These are phyloP conservation scores for Ambrosiella beaveri DNA, from an alignment of 2,329 filamentous ascomycete species.

Conservation along the genomic window DNA sequence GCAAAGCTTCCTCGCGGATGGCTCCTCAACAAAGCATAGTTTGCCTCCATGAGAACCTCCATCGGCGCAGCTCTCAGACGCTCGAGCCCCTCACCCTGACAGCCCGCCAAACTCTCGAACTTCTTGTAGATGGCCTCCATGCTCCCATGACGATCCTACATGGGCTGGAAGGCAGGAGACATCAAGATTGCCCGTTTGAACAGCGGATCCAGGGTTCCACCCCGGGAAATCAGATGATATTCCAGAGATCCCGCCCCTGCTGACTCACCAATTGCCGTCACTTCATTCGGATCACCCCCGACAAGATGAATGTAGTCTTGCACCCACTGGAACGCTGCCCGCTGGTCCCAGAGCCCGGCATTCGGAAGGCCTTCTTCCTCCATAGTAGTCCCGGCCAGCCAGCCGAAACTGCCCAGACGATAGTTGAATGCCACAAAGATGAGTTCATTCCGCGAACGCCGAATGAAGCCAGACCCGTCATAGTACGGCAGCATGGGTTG, in stretches of 20 bases:
- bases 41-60: slow-evolving; percentile 17
- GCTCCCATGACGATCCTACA: slow-evolving; percentile 20
- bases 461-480: slow-evolving; percentile 22
- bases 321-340: slow-evolving; percentile 31
- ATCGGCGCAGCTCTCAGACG: slow-evolving; percentile 18
- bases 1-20: slow-evolving; percentile 19
- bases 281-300: slow-evolving; percentile 28
- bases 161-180: slow-evolving; percentile 21
- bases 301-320: slow-evolving; percentile 28
- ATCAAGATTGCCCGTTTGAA: slow-evolving; percentile 23
- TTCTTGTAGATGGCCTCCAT: slow-evolving; percentile 19
- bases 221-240: slow-evolving; percentile 30
- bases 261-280: slow-evolving; percentile 33
- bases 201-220: slow-evolving; percentile 26
- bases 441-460: slow-evolving; percentile 21
- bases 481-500: slow-evolving; percentile 22
- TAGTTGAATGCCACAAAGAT: slow-evolving; percentile 33
- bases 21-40: slow-evolving; percentile 16
- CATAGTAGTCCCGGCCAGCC: slow-evolving; percentile 28
- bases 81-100: slow-evolving; percentile 16
- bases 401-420: slow-evolving; percentile 30
- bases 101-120: slow-evolving; percentile 20
- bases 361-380: slow-evolving; percentile 27
- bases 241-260: slow-evolving; percentile 33
- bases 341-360: slow-evolving; percentile 26